A percentile compares a stretch with the other conserved stretches of the same genome.
phyloP scores from a whole-genome alignment of 371 early-diverging fungal species.

The Rhizopus microsporus region DNA sequence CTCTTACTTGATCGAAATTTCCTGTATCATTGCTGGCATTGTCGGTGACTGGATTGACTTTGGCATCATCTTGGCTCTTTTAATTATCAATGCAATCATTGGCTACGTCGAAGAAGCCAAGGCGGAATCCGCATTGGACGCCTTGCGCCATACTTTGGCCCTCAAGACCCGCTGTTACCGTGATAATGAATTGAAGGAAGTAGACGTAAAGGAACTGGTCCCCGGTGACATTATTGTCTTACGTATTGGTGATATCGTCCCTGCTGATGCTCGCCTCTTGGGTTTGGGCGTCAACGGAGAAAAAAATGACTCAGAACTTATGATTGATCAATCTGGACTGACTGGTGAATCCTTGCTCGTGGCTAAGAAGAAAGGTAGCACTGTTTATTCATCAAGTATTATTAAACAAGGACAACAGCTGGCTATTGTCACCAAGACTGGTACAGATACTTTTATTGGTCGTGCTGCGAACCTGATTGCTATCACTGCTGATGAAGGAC shows the following conservation, averaged over 20 bases:
- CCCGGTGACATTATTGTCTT: conserved; percentile 88
- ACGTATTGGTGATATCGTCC: conserved; percentile 87
- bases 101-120: conserved; percentile 87
- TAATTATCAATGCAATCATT: conserved; percentile 84
- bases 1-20: conserved; percentile 79
- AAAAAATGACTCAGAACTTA: conserved; percentile 64
- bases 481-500: conserved; percentile 78
- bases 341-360: conserved; percentile 90
- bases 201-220: conserved; percentile 71
- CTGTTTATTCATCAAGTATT: conserved; percentile 80
- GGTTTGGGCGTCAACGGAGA: conserved; percentile 80
- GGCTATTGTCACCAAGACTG: conserved; percentile 82
- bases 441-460: conserved; percentile 84
- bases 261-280: conserved; percentile 83
- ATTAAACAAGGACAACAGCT: conserved; percentile 82
- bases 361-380: conserved; percentile 71
- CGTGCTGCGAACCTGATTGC: conserved; percentile 84
- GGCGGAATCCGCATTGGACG: conserved; percentile 71
- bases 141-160: conserved; percentile 82
- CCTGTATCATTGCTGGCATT: conserved; percentile 68
- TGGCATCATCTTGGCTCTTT: conserved; percentile 76
- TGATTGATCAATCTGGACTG: conserved; percentile 89
- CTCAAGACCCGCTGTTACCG: conserved; percentile 75
- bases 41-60: conserved; percentile 77
- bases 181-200: conserved; percentile 71